Evolutionary conservation across 2,329 filamentous ascomycete species (phyloP).

Genomic region (Eutypa lata): DNA sequence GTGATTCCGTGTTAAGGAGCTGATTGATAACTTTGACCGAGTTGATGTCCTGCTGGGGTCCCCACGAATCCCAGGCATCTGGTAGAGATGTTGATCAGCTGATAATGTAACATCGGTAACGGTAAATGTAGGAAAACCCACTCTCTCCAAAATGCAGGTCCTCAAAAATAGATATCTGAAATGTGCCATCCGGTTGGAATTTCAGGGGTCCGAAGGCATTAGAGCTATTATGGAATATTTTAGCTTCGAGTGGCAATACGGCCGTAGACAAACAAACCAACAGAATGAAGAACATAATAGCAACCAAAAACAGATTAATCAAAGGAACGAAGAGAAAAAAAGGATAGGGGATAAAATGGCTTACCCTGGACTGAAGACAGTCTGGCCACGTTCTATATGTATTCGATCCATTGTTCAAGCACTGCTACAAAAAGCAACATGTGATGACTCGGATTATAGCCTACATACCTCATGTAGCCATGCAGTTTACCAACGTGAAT

Average conservation of each 20-base stretch:
- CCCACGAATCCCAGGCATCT: slow-evolving; percentile 45
- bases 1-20: slow-evolving; percentile 54
- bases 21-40: slow-evolving; percentile 54
- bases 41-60: slow-evolving; percentile 52
- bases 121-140: slow-evolving; percentile 25
- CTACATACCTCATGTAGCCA: not conserved
- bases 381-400: not conserved
- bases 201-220: slow-evolving; percentile 20
- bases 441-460: not conserved
- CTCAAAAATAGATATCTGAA: slow-evolving; percentile 59
- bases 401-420: not conserved
- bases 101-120: not conserved
- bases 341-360: too few relatives aligned
- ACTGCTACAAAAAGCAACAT: not conserved
- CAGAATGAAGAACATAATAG: slow-evolving; percentile 3
- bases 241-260: slow-evolving; percentile 14
- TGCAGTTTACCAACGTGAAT: not conserved
- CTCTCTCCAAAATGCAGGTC: slow-evolving; percentile 72
- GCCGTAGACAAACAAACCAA: slow-evolving; percentile 5
- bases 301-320: not conserved
- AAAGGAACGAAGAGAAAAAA: not conserved
- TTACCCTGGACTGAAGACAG: not conserved
- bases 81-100: not conserved
- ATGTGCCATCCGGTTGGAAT: slow-evolving; percentile 43
- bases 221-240: slow-evolving; percentile 12